A percentile compares a stretch with the other conserved stretches of the same genome.
Conservation (phyloP, 495 filamentous ascomycete species). For the Talaromyces stipitatus region DNA sequence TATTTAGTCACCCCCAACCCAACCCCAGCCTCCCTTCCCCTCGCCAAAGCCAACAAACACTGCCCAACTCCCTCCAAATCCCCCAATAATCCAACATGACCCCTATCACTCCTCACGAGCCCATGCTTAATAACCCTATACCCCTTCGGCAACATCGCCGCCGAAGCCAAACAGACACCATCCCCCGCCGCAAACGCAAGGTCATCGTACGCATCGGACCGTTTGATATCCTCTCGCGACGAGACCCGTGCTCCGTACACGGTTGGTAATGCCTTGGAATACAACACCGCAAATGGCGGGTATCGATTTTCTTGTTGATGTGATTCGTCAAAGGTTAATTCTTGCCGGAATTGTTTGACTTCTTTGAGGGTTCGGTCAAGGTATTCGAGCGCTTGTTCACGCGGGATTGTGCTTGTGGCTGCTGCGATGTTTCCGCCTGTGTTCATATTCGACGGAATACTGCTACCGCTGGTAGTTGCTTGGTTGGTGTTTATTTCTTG, state of each 20-base stretch:
- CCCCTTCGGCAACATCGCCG: constrained; percentile 78
- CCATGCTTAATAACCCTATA: constrained; percentile 67
- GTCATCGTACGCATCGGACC: constrained; percentile 77
- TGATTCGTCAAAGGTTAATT: constrained; percentile 51
- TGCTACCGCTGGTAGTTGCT: constrained; percentile 15
- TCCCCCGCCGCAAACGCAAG: constrained; percentile 82
- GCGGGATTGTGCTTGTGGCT: constrained; percentile 38
- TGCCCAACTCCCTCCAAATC: constrained; percentile 77
- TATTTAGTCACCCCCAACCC: constrained; percentile 23
- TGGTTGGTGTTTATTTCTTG: constrained; percentile 2
- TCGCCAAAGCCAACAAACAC: constrained; percentile 58
- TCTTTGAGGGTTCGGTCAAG: constrained; percentile 68
- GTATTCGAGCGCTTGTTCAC: constrained; percentile 54
- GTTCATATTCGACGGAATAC: not conserved
- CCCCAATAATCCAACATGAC: constrained; percentile 79
- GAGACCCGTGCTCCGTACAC: constrained; percentile 70
- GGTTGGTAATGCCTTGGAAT: constrained; percentile 80
- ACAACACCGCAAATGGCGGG: constrained; percentile 78
- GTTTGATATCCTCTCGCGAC: constrained; percentile 59
- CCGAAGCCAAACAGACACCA: constrained; percentile 77
- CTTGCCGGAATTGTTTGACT: constrained; percentile 63
- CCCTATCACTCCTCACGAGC: constrained; percentile 68
- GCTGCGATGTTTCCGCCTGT: constrained; percentile 17
- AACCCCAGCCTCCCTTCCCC: constrained; percentile 62
- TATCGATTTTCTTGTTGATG: constrained; percentile 63